Evolutionary conservation across 225 moss, liverwort and hornwort genomes (phyloP), one percentile per base, ranked within the genome.

Genomic region (Antitrichia curtipendula): DNA sequence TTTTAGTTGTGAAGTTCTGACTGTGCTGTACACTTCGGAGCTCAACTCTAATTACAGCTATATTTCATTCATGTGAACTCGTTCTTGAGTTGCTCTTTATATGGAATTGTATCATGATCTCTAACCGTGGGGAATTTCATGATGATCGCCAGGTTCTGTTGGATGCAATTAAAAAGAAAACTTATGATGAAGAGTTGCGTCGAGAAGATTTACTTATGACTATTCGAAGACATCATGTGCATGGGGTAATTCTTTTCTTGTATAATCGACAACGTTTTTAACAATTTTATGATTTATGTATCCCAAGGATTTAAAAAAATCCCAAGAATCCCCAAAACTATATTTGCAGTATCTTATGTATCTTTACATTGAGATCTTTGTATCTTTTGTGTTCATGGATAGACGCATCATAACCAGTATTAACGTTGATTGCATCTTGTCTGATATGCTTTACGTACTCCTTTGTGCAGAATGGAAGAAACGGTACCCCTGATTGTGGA

Each of bases 401-500:
- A 83, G 50, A 70, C 77, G 38, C 81, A 81, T 72, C 18, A 8
- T 49, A 66, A 27, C 47, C 59, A 53, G 52, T 59, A 50, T 65
- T 58, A 83, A 69, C 56, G 71, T 82, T 38, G 82, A 59, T 77
- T 78, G 45, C 78, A 73, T 82, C 56, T 88, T 84, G 20, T 83
- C 70, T 89, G 58, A 85, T 65, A 50, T 83, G n/a, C 71, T 78
- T 85, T 47, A 59, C 69, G 54, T 69, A 75, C 65, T 75, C 61
- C 17, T 58, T 52, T 75, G 80, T 85, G 86, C 93, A 98, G 98
- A 93, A 88, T 86, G 96, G 96, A 84, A 92, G 95, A 94, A 94
- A 95, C 90, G 95, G 96, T 86, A 95, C 96, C 58, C 92, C 96
- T 81, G 96, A 92, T 89, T 98, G 96, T 93, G 98, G 97, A 54